A percentile compares a stretch with the other conserved stretches of the same genome.
Evolutionary conservation across 441 rosid species (phyloP).

Genomic region (Kokia cookei): DNA sequence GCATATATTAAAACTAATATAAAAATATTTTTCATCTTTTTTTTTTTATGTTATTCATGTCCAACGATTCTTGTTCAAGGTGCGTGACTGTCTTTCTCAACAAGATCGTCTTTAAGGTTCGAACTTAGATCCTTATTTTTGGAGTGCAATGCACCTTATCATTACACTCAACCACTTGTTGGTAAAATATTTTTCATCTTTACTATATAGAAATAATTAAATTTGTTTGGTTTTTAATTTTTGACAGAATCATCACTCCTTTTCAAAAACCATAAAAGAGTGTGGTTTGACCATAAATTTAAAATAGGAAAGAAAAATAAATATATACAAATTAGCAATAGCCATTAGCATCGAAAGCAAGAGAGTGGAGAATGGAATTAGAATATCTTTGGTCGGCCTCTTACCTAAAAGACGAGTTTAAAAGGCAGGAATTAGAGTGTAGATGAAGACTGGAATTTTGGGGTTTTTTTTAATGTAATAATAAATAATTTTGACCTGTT

Average conservation of each 20-base stretch:
- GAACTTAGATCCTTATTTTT: too few relatives aligned
- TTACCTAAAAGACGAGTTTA: constrained; percentile 19
- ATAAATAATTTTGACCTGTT: constrained; percentile 19
- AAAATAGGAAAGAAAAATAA: constrained; percentile 7
- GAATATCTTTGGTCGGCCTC: constrained; percentile 62
- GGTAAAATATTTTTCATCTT: too few relatives aligned
- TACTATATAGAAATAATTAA: too few relatives aligned
- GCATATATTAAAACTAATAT: neutral
- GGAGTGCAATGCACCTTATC: too few relatives aligned
- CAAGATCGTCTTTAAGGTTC: too few relatives aligned
- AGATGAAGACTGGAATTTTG: constrained; percentile 35
- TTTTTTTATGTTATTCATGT: too few relatives aligned
- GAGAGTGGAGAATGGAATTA: constrained; percentile 51
- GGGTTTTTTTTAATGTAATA: neutral
- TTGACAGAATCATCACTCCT: neutral
- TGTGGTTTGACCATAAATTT: constrained; percentile 24
- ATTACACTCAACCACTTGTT: too few relatives aligned
- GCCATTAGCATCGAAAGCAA: constrained; percentile 21
- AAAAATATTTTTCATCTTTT: too few relatives aligned
- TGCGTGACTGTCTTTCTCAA: too few relatives aligned
- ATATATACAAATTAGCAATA: neutral
- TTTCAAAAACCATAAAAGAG: neutral
- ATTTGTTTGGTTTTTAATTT: neutral
- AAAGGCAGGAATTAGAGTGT: constrained; percentile 22
- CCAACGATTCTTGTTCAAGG: too few relatives aligned